phyloP scores from a whole-genome alignment of 202 grass and related monocot species.

The Panicum hallii region DNA sequence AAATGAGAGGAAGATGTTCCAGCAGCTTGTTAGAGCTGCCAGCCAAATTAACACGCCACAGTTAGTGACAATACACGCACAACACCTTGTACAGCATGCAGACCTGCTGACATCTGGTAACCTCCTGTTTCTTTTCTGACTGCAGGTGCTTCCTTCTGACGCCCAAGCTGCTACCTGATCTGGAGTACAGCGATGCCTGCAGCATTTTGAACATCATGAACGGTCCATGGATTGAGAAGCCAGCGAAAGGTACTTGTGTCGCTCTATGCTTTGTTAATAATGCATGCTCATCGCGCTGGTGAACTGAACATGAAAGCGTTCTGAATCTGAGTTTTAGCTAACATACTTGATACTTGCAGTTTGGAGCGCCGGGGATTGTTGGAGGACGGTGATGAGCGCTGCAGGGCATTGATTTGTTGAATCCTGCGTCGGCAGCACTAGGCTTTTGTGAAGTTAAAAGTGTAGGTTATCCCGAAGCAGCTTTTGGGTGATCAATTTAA shows the following conservation, averaged over 20 bases:
- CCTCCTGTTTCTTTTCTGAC: neutral
- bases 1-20: slow-evolving; percentile 99
- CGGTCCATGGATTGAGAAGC: slow-evolving; percentile 87
- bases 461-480: neutral
- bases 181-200: slow-evolving; percentile 91
- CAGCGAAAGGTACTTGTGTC: slow-evolving; percentile 62
- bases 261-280: slow-evolving; percentile 12
- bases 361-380: slow-evolving; percentile 72
- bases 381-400: slow-evolving; percentile 56
- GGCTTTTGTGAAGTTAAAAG: slow-evolving; percentile 1
- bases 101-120: neutral
- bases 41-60: slow-evolving; percentile 94
- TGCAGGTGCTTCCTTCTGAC: slow-evolving; percentile 94
- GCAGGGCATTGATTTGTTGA: neutral
- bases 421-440: neutral
- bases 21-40: slow-evolving; percentile 94
- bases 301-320: slow-evolving; percentile 18
- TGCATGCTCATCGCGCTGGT: neutral
- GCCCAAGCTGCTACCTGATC: slow-evolving; percentile 89
- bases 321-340: neutral
- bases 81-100: slow-evolving; percentile 10
- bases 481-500: slow-evolving; percentile 16
- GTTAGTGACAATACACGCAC: slow-evolving; percentile 48
- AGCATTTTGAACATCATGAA: slow-evolving; percentile 99
- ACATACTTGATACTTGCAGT: slow-evolving; percentile 48